phyloP scores from a whole-genome alignment of 345 rosid species.

The Lumnitzera racemosa region DNA sequence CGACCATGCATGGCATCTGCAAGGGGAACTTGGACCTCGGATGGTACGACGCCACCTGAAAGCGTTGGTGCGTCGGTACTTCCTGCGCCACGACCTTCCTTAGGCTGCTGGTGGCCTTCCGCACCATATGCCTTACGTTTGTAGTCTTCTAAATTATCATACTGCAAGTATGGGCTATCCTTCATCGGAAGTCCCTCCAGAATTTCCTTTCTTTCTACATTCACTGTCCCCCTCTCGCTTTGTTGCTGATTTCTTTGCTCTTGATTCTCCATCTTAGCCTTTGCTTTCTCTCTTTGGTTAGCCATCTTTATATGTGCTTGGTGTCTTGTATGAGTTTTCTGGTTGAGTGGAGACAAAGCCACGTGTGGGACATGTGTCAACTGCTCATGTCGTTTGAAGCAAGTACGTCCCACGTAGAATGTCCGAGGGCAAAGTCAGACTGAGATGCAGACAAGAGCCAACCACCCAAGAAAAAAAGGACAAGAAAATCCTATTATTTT shows the following conservation, averaged over 20 bases:
- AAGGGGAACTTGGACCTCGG: constrained; percentile 6
- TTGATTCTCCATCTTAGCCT: constrained; percentile 3
- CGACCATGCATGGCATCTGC: constrained; percentile 21
- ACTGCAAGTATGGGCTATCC: constrained; percentile 32
- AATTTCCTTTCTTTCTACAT: constrained; percentile 5
- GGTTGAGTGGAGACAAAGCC: neutral
- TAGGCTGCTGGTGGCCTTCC: constrained; percentile 48
- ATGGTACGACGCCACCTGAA: constrained; percentile 28
- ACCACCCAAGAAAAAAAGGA: no score
- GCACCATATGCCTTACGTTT: constrained; percentile 48
- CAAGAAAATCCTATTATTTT: no score
- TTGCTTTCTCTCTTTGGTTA: neutral
- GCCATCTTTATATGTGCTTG: neutral
- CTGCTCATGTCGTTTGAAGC: neutral
- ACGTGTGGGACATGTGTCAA: constrained; percentile 2
- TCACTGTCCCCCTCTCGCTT: neutral
- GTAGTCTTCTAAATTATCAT: constrained; percentile 40
- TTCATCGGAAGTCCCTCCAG: constrained; percentile 22
- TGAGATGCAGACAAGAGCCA: no score
- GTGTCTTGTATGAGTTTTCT: neutral
- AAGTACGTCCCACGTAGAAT: no score
- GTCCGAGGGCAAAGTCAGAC: no score
- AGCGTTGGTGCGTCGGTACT: constrained; percentile 69
- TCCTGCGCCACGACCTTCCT: constrained; percentile 50
- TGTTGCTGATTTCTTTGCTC: neutral